These are phyloP conservation scores for Aspergillus sparsus DNA, from an alignment of 495 filamentous ascomycete species.

Conservation along the genomic window DNA sequence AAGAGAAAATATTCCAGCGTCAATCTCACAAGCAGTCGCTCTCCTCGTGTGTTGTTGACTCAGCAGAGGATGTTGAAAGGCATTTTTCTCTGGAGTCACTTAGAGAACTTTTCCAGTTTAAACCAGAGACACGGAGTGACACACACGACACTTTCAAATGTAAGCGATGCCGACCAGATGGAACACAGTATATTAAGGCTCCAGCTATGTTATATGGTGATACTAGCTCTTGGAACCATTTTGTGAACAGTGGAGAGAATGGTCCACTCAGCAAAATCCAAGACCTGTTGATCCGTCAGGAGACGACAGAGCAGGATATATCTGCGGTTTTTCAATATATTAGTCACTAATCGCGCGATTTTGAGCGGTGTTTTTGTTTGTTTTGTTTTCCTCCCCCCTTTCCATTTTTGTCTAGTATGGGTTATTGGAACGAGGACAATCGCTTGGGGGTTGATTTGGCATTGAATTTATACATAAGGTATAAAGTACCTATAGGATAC, in stretches of 20 bases:
- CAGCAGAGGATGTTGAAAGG: conserved; percentile 92
- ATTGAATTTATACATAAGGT: too few relatives aligned
- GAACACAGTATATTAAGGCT: conserved; percentile 82
- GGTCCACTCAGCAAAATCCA: conserved; percentile 78
- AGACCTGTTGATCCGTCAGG: conserved; percentile 87
- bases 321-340: conserved; percentile 99
- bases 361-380: conserved; percentile 3
- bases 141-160: conserved; percentile 99
- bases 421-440: conserved; percentile 2
- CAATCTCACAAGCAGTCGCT: conserved; percentile 98
- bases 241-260: conserved; percentile 71
- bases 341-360: conserved; percentile 63
- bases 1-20: conserved; percentile 99
- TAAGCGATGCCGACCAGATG: conserved; percentile 87
- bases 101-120: conserved; percentile 91
- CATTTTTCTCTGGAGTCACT: conserved; percentile 91
- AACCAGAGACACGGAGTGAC: conserved; percentile 78
- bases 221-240: conserved; percentile 98
- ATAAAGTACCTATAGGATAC: too few relatives aligned
- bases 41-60: conserved; percentile 96
- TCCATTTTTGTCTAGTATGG: not conserved
- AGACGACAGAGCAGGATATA: conserved; percentile 74
- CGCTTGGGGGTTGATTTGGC: too few relatives aligned
- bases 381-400: not conserved
- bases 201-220: conserved; percentile 96